Percentiles rank a stretch among this genome's conserved stretches.
Conservation (phyloP, 768 basidiomycete species). For the Sarcodon aspratus region DNA sequence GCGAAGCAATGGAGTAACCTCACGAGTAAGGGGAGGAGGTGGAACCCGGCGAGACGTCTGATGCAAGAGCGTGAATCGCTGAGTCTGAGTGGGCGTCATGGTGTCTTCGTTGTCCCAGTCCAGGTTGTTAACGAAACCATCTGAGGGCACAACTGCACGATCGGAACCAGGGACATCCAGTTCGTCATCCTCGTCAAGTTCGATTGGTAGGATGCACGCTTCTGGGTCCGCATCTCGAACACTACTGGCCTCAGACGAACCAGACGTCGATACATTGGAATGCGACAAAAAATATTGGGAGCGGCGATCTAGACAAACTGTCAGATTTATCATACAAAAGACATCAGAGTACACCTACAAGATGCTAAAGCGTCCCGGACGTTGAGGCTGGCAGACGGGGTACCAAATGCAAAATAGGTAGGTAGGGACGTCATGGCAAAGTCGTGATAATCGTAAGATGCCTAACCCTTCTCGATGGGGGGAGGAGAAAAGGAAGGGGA, state of each 20-base stretch:
- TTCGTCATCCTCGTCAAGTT: not conserved
- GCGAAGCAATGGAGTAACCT: slow-evolving; percentile 29
- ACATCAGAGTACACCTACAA: slow-evolving; percentile 26
- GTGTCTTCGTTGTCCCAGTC: slow-evolving; percentile 11
- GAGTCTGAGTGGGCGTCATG: not conserved
- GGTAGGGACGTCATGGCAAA: slow-evolving; percentile 34
- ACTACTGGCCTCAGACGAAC: slow-evolving; percentile 17
- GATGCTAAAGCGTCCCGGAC: slow-evolving; percentile 45
- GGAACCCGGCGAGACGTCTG: not conserved
- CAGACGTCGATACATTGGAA: slow-evolving; percentile 38
- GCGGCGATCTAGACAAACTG: slow-evolving; percentile 40
- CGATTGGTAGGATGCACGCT: not conserved
- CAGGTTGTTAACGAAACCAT: slow-evolving; percentile 10
- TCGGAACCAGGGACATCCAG: not conserved
- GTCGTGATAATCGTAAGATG: not conserved
- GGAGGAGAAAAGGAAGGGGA: no score
- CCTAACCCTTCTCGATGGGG: no score
- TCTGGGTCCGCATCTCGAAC: slow-evolving; percentile 27
- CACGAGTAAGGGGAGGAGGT: not conserved
- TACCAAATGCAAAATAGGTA: slow-evolving; percentile 7
- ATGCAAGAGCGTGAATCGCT: not conserved
- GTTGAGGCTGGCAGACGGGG: slow-evolving; percentile 28
- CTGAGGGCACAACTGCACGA: not conserved
- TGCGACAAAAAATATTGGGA: slow-evolving; percentile 56
- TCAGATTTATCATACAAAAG: slow-evolving; percentile 1